Evolutionary conservation across 305 asterid species (phyloP).

Genomic region (Fraxinus angustifolia): DNA sequence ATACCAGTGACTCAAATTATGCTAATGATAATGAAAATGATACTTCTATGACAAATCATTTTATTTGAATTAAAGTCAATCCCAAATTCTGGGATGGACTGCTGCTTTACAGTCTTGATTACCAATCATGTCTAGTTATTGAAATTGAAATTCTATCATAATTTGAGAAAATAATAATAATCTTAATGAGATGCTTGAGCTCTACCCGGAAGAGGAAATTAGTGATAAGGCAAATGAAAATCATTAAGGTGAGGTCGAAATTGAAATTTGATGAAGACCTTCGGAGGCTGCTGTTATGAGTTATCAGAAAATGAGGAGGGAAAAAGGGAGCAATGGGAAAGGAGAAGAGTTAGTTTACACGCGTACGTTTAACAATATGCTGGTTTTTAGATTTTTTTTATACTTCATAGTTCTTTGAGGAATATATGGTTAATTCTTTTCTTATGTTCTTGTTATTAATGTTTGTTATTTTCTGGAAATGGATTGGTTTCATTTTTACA

Average conservation of each 20-base stretch:
- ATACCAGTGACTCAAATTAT: not conserved
- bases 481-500: not conserved
- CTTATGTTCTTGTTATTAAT: not conserved
- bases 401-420: not conserved
- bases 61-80: not conserved
- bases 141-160: not conserved
- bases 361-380: not conserved
- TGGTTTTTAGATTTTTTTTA: not conserved
- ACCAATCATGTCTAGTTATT: not conserved
- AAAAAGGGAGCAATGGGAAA: not conserved
- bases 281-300: not conserved
- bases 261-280: not conserved
- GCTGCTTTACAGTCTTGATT: not conserved
- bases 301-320: not conserved
- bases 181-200: not conserved
- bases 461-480: not conserved
- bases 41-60: not conserved
- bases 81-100: not conserved
- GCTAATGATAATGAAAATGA: not conserved
- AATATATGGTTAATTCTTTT: not conserved
- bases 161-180: not conserved
- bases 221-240: not conserved
- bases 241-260: not conserved
- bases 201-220: not conserved
- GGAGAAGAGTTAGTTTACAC: not conserved